Conservation (phyloP, 2,329 filamentous ascomycete species). For the Phyllosticta citriasiana region DNA sequence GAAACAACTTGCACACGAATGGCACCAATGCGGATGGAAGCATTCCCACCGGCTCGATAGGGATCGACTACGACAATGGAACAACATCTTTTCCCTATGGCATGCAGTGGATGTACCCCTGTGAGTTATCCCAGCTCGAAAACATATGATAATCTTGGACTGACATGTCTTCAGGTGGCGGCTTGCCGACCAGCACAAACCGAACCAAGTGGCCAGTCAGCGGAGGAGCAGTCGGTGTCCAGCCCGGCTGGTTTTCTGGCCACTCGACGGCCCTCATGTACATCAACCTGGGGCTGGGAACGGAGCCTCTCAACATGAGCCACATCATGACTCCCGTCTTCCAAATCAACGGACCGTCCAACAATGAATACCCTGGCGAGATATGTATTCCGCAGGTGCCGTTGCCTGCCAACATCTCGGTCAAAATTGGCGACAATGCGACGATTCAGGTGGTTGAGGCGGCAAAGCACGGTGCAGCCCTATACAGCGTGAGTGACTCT, state of each 20-base stretch:
- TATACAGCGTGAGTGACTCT: constrained; percentile 60
- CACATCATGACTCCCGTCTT: constrained; percentile 71
- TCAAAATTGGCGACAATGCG: constrained; percentile 74
- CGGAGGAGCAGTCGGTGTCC: constrained; percentile 80
- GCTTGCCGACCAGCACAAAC: constrained; percentile 66
- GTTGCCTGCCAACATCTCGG: constrained; percentile 59
- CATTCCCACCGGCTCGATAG: constrained; percentile 33
- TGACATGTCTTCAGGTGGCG: constrained; percentile 56
- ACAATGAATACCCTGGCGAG: constrained; percentile 75
- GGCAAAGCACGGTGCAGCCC: constrained; percentile 70
- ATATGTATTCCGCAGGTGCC: constrained; percentile 87
- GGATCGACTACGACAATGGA: constrained; percentile 32
- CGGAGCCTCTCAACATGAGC: constrained; percentile 77
- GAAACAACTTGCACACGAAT: constrained; percentile 75
- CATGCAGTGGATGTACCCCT: constrained; percentile 94
- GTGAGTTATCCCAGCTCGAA: constrained; percentile 44
- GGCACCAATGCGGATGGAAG: constrained; percentile 40
- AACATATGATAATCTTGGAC: not conserved
- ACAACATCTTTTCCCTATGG: constrained; percentile 61
- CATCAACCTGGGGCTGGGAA: constrained; percentile 82
- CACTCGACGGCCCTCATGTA: constrained; percentile 76
- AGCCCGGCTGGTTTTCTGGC: constrained; percentile 93
- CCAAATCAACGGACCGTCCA: constrained; percentile 71
- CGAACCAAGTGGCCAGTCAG: constrained; percentile 83
- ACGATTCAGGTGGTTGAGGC: constrained; percentile 83